Evolutionary conservation across 176 grass and related monocot species (phyloP).

Genomic region (Carex cristatella): DNA sequence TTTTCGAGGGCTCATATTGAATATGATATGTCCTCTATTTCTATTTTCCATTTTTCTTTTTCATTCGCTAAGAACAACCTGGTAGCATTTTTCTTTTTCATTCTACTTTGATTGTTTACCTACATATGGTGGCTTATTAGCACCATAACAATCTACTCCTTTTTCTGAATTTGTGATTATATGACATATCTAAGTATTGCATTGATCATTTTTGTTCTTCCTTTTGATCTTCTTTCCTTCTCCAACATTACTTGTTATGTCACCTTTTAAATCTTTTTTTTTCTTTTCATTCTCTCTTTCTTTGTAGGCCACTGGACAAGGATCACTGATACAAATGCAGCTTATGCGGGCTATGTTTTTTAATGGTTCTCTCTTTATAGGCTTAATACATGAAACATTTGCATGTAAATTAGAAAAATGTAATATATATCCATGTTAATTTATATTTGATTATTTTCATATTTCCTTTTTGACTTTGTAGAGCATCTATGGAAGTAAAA

Average conservation of each 20-base stretch:
- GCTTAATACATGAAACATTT: constrained; percentile 1
- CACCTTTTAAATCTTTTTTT: not conserved
- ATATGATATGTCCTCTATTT: no score
- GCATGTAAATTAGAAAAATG: constrained; percentile 16
- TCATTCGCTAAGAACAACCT: no score
- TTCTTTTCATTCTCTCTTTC: not conserved
- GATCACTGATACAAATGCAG: not conserved
- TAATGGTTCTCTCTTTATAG: constrained; percentile 15
- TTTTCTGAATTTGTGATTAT: not conserved
- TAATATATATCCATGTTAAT: not conserved
- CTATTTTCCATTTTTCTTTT: no score
- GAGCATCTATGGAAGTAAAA: not conserved
- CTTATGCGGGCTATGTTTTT: not conserved
- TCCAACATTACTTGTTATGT: not conserved
- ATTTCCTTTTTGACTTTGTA: not conserved
- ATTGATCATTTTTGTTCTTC: not conserved
- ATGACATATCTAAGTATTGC: not conserved
- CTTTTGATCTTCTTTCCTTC: not conserved
- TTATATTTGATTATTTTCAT: not conserved
- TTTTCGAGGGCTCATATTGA: no score
- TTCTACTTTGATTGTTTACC: not conserved
- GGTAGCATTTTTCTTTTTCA: no score
- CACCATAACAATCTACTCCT: not conserved
- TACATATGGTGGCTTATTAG: constrained; percentile 9
- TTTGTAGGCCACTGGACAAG: constrained; percentile 12